Evolutionary conservation across 2,329 filamentous ascomycete species (phyloP).

Genomic region (Cercospora janseana): DNA sequence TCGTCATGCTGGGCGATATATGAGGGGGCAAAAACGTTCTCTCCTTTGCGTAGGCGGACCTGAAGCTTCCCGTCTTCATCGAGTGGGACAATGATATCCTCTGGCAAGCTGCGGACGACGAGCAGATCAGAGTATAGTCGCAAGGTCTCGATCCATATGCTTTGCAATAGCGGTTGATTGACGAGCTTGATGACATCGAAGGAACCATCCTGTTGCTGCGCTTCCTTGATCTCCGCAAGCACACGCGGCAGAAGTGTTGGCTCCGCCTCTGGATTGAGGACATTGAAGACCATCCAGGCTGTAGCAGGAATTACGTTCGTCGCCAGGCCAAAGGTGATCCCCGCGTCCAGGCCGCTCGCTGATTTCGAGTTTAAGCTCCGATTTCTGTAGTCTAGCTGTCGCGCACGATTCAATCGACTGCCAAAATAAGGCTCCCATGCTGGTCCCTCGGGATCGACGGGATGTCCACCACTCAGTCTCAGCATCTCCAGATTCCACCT

Average conservation of each 20-base stretch:
- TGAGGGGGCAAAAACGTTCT: constrained; percentile 36
- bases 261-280: constrained; percentile 33
- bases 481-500: constrained; percentile 32
- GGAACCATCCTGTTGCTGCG: constrained; percentile 28
- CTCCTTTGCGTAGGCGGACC: constrained; percentile 28
- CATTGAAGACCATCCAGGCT: constrained; percentile 37
- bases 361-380: constrained; percentile 26
- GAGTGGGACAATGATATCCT: constrained; percentile 33
- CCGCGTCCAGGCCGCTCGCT: constrained; percentile 31
- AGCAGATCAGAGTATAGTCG: constrained; percentile 37
- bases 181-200: constrained; percentile 32
- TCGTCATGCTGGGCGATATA: constrained; percentile 34
- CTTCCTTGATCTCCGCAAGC: constrained; percentile 30
- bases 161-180: constrained; percentile 36
- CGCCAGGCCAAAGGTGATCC: constrained; percentile 36
- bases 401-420: constrained; percentile 32
- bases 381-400: constrained; percentile 32
- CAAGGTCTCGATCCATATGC: constrained; percentile 38
- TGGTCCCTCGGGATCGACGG: constrained; percentile 31
- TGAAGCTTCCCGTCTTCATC: constrained; percentile 31
- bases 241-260: constrained; percentile 30
- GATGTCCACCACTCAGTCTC: constrained; percentile 25
- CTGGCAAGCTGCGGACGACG: constrained; percentile 32
- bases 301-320: constrained; percentile 38
- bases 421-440: constrained; percentile 34